These are phyloP conservation scores for Mycena sp. DNA, from an alignment of 1,284 basidiomycete species.

Conservation along the genomic window DNA sequence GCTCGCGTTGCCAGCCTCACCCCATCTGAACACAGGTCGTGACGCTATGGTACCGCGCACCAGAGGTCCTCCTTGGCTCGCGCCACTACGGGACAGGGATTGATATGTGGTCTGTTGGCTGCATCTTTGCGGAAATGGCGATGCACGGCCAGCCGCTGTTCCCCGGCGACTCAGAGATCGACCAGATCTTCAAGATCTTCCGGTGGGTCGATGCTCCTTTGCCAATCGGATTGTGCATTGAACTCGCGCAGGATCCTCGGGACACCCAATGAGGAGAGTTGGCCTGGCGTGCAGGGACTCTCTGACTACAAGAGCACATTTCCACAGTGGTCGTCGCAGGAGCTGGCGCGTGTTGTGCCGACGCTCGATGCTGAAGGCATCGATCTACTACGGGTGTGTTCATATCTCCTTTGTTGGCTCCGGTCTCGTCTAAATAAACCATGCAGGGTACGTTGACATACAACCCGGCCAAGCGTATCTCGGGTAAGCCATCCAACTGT, in stretches of 20 bases:
- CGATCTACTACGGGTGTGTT: constrained; percentile 78
- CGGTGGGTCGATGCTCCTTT: constrained; percentile 58
- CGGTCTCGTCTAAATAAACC: neutral
- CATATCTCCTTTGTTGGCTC: neutral
- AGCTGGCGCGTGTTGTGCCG: constrained; percentile 73
- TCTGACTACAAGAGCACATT: constrained; percentile 98
- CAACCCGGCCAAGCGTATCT: constrained; percentile 94
- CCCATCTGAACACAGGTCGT: constrained; percentile 75
- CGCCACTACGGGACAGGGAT: constrained; percentile 97
- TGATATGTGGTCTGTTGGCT: constrained; percentile 99
- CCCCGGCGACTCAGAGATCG: constrained; percentile 99
- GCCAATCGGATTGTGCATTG: constrained; percentile 21
- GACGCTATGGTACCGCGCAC: constrained; percentile 98
- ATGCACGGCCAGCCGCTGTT: constrained; percentile 91
- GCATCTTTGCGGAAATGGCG: constrained; percentile 95
- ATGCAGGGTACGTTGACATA: constrained; percentile 84
- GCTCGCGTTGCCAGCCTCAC: constrained; percentile 13
- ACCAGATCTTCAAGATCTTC: constrained; percentile 99
- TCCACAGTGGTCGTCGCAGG: constrained; percentile 89
- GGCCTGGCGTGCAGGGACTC: constrained; percentile 91
- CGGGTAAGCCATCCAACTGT: constrained; percentile 64
- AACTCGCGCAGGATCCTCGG: constrained; percentile 77
- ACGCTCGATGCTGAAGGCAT: constrained; percentile 77
- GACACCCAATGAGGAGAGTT: constrained; percentile 92
- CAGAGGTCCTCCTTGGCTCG: constrained; percentile 95